Percentiles rank a stretch among this genome's conserved stretches.
Evolutionary conservation across 495 filamentous ascomycete species (phyloP).

Genomic region (Friedmanniomyces simplex): DNA sequence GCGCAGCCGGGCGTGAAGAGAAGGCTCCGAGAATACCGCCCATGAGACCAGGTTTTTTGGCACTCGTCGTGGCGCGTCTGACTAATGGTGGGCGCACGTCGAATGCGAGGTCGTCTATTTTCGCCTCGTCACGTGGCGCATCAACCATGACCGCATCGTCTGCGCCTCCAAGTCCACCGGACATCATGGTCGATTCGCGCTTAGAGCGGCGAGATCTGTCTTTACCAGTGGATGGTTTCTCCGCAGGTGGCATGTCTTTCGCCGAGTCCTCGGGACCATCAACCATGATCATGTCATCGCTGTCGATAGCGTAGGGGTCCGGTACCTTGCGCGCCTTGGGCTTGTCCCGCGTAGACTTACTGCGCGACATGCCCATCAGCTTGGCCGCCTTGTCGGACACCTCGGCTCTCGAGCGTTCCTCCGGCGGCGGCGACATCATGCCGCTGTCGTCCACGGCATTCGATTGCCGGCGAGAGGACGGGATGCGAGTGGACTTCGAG

Average conservation of each 20-base stretch:
- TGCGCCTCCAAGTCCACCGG: constrained; percentile 15
- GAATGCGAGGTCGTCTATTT: constrained; percentile 16
- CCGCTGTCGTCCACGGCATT: constrained; percentile 42
- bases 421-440: constrained; percentile 45
- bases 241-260: constrained; percentile 13
- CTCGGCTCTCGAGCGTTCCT: constrained; percentile 34
- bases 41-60: constrained; percentile 23
- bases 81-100: constrained; percentile 17
- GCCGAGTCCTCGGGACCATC: constrained; percentile 35
- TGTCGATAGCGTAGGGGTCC: constrained; percentile 50
- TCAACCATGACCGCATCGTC: constrained; percentile 24
- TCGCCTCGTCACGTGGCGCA: constrained; percentile 11
- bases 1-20: constrained; percentile 6
- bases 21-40: constrained; percentile 21
- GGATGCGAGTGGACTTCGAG: constrained; percentile 37
- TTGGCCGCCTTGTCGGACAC: constrained; percentile 48
- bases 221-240: neutral
- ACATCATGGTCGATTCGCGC: constrained; percentile 22
- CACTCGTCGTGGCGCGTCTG: constrained; percentile 15
- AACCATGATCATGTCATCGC: constrained; percentile 50
- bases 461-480: constrained; percentile 35
- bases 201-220: constrained; percentile 16
- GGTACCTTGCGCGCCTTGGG: constrained; percentile 33
- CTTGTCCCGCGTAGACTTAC: constrained; percentile 29
- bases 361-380: constrained; percentile 43